Evolutionary conservation across 2,329 filamentous ascomycete species (phyloP).

Genomic region (Curvularia sp.): DNA sequence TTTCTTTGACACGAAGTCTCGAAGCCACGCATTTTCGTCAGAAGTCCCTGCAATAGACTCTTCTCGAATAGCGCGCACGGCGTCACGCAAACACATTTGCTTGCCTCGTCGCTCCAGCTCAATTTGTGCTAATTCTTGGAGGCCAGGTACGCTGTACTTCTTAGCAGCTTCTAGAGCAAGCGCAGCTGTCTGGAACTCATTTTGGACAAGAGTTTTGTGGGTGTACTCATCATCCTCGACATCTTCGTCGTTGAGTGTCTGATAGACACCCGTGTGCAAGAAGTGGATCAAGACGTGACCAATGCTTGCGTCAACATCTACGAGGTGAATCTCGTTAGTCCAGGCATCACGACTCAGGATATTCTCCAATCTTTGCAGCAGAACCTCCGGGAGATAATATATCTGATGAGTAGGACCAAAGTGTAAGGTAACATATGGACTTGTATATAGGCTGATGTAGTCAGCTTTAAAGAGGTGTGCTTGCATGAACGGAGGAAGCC

Average conservation of each 20-base stretch:
- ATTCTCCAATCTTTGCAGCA: constrained; percentile 4
- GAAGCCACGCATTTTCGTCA: constrained; percentile 3
- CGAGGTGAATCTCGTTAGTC: constrained; percentile 9
- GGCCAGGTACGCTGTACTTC: constrained; percentile 6
- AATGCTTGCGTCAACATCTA: constrained; percentile 25
- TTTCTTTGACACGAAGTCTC: constrained; percentile 1
- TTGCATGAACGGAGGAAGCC: neutral
- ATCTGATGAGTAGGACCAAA: constrained; percentile 7
- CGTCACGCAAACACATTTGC: constrained; percentile 2
- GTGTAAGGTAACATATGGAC: constrained; percentile 2
- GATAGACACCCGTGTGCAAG: constrained; percentile 37
- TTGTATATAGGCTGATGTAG: constrained; percentile 4
- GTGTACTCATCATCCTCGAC: neutral
- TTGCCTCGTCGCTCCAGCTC: constrained; percentile 8
- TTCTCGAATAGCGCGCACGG: constrained; percentile 8
- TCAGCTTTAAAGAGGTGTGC: constrained; percentile 2
- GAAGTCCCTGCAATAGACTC: neutral
- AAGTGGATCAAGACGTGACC: constrained; percentile 34
- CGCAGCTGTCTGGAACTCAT: constrained; percentile 9
- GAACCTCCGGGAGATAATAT: constrained; percentile 2
- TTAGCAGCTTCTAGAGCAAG: constrained; percentile 2
- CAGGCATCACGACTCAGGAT: constrained; percentile 9
- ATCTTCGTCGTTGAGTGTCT: constrained; percentile 27
- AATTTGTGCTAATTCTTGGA: constrained; percentile 4
- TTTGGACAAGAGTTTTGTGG: neutral